phyloP scores from a whole-genome alignment of 1,284 basidiomycete genomes.

The Ustilago esculenta region DNA sequence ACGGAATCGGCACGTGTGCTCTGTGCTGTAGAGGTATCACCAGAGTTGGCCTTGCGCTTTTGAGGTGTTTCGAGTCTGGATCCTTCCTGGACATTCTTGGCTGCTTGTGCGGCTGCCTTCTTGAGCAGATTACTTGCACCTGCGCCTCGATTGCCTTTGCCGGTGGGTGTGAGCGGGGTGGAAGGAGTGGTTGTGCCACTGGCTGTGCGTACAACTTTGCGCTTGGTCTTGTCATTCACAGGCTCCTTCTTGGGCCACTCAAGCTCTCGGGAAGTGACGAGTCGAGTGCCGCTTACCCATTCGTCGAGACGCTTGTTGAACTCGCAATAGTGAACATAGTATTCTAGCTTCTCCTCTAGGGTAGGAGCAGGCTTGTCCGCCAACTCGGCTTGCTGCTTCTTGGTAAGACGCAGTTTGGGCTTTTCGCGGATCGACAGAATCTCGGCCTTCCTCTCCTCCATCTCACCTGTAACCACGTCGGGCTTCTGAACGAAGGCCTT shows the following conservation, averaged over 20 bases:
- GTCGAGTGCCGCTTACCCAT: slow-evolving; percentile 90
- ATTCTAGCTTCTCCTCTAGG: slow-evolving; percentile 55
- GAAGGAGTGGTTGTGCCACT: slow-evolving; percentile 46
- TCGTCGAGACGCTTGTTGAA: slow-evolving; percentile 82
- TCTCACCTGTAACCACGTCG: slow-evolving; percentile 57
- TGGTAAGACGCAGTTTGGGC: slow-evolving; percentile 53
- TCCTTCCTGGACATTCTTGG: slow-evolving; percentile 49
- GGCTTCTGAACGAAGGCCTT: slow-evolving; percentile 64
- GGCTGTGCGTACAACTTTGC: slow-evolving; percentile 47
- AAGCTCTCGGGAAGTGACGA: slow-evolving; percentile 85
- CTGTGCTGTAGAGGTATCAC: slow-evolving; percentile 69
- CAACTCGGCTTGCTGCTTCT: slow-evolving; percentile 49
- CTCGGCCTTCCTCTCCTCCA: slow-evolving; percentile 64
- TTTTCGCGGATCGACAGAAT: slow-evolving; percentile 63
- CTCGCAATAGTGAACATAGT: slow-evolving; percentile 58
- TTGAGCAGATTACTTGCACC: slow-evolving; percentile 72
- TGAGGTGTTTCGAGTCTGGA: slow-evolving; percentile 71
- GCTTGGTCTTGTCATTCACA: slow-evolving; percentile 69
- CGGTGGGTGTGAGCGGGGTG: slow-evolving; percentile 42
- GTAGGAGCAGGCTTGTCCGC: slow-evolving; percentile 41
- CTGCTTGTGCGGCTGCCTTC: slow-evolving; percentile 80
- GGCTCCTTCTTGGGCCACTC: slow-evolving; percentile 83
- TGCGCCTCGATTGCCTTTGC: slow-evolving; percentile 28
- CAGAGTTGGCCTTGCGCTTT: slow-evolving; percentile 75
- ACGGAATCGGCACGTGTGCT: slow-evolving; percentile 53